Evolutionary conservation across 345 rosid species (phyloP).

Genomic region (Aurinia saxatilis): DNA sequence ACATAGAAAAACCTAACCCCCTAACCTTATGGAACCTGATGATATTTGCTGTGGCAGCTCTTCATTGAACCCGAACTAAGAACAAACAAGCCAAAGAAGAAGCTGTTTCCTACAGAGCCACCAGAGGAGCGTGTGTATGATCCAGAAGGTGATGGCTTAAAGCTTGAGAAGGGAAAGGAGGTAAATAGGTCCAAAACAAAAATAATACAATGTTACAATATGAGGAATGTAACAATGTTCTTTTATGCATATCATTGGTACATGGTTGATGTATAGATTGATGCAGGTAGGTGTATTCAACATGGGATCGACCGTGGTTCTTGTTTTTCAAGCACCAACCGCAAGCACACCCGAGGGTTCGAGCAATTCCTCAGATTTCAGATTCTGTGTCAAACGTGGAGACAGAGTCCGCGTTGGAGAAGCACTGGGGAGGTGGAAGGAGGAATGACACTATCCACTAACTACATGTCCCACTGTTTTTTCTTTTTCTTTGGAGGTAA

Average conservation of each 20-base stretch:
- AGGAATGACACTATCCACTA: conserved; percentile 14
- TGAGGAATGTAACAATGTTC: background rate
- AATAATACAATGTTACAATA: background rate
- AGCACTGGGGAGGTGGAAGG: conserved; percentile 70
- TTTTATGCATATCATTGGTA: background rate
- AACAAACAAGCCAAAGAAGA: conserved; percentile 73
- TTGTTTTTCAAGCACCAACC: conserved; percentile 80
- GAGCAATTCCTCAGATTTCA: conserved; percentile 45
- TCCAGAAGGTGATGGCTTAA: conserved; percentile 65
- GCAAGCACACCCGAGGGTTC: conserved; percentile 27
- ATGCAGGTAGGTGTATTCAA: conserved; percentile 75
- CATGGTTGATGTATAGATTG: conserved; percentile 2
- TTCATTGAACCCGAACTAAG: conserved; percentile 74
- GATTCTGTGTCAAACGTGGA: conserved; percentile 50
- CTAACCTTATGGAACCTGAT: background rate
- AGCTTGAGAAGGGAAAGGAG: conserved; percentile 80
- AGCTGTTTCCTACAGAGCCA: conserved; percentile 47
- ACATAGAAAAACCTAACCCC: background rate
- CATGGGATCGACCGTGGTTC: conserved; percentile 94
- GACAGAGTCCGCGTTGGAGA: conserved; percentile 74
- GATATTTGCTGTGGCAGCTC: conserved; percentile 46
- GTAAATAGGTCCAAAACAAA: conserved; percentile 30
- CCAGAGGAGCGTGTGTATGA: conserved; percentile 66
- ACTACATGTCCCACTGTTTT: background rate
- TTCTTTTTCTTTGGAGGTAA: too few relatives aligned